Conservation (phyloP, 2,329 filamentous ascomycete species). For the Mycosphaerella sp. region DNA sequence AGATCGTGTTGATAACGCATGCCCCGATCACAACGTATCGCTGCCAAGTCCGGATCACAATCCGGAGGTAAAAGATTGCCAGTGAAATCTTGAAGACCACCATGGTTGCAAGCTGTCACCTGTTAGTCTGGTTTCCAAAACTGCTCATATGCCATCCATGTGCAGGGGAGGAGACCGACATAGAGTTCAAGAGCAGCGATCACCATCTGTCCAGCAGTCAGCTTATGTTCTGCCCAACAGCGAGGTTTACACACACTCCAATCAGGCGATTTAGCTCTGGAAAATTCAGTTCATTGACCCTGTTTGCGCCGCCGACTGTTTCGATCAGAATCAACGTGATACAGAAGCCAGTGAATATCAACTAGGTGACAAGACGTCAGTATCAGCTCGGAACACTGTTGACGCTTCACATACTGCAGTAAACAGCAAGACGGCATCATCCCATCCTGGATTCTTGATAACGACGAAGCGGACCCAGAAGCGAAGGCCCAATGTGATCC, state of each 20-base stretch:
- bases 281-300: slow-evolving; percentile 4
- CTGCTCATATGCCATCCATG: neutral
- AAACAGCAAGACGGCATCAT: slow-evolving; percentile 39
- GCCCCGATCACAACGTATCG: slow-evolving; percentile 25
- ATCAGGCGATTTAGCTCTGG: slow-evolving; percentile 4
- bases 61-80: slow-evolving; percentile 41
- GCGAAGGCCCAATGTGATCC: slow-evolving; percentile 36
- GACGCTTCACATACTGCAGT: slow-evolving; percentile 32
- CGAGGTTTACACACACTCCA: slow-evolving; percentile 1
- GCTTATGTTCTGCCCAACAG: neutral
- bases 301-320: slow-evolving; percentile 10
- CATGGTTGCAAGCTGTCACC: slow-evolving; percentile 31
- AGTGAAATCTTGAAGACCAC: slow-evolving; percentile 42
- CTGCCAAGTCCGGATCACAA: slow-evolving; percentile 38
- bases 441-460: slow-evolving; percentile 40
- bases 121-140: neutral
- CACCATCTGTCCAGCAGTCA: slow-evolving; percentile 20
- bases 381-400: neutral
- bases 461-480: slow-evolving; percentile 37
- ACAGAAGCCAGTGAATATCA: slow-evolving; percentile 18
- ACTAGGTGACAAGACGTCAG: slow-evolving; percentile 11
- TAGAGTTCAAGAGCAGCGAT: slow-evolving; percentile 36
- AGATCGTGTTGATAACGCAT: slow-evolving; percentile 31
- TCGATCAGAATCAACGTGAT: slow-evolving; percentile 13
- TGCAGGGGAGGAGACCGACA: neutral